These are phyloP conservation scores for Exophiala dermatitidis DNA, from an alignment of 2,329 filamentous ascomycete genomes.

Conservation along the genomic window DNA sequence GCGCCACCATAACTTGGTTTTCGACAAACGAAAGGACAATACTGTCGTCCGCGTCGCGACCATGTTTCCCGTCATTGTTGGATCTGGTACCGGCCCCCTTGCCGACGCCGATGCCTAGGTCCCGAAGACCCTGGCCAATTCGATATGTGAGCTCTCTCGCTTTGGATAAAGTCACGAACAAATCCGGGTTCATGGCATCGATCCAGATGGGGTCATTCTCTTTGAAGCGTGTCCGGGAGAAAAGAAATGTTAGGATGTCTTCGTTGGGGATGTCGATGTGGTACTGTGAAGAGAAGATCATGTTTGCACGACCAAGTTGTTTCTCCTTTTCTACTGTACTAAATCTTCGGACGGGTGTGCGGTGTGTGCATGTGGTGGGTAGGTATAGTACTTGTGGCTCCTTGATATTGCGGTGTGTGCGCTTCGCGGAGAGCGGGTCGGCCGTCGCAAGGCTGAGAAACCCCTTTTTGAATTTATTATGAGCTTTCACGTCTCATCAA, in stretches of 20 bases:
- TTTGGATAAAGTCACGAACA: constrained; percentile 47
- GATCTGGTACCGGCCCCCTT: constrained; percentile 30
- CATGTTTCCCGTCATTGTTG: too few species aligned
- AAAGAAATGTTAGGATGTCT: constrained; percentile 19
- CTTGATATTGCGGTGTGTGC: too few species aligned
- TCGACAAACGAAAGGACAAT: constrained; percentile 52
- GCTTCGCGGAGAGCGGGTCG: too few species aligned
- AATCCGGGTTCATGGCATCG: constrained; percentile 49
- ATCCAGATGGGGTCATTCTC: constrained; percentile 50
- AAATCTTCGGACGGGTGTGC: too few species aligned
- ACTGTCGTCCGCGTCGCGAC: constrained; percentile 34
- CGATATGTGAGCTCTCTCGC: constrained; percentile 45
- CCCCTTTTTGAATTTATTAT: too few species aligned
- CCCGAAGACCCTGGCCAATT: constrained; percentile 50
- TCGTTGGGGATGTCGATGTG: constrained; percentile 15
- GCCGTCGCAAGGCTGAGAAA: too few species aligned
- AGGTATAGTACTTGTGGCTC: too few species aligned
- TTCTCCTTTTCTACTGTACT: too few species aligned
- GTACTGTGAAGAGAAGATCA: constrained; percentile 19
- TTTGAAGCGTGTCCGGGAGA: constrained; percentile 22
- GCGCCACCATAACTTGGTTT: constrained; percentile 50
- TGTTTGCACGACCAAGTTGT: neutral
- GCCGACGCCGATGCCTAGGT: constrained; percentile 46
- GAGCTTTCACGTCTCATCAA: too few species aligned
- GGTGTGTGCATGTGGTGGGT: too few species aligned